Evolutionary conservation across 2,329 filamentous ascomycete species (phyloP), one percentile per base, ranked within the genome.

Genomic region (Fusarium buxicola): DNA sequence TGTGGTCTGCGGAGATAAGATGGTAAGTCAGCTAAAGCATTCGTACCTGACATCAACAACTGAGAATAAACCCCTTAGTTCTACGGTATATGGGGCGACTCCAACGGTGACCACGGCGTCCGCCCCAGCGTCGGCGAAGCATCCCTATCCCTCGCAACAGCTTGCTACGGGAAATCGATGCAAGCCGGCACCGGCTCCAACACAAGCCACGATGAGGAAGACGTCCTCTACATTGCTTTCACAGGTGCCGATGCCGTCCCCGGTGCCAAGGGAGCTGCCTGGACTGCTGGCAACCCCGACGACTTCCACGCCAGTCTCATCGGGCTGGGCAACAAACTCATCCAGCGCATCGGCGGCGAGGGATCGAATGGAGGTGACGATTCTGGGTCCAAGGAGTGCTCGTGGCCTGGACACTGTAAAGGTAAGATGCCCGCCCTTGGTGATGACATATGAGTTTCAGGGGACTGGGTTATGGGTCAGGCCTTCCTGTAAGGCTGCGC

Each of bases 171-270:
- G 1, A 74, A 74, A 9, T 70, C 67, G 0, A 75, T 88, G 34
- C 82, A 73, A 15, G 86, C 85, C 2, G 53, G 60, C n/a, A 27
- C 58, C 2, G 66, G 48, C 0, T 80, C 86, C 66, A 77, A 78
- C 39, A 47, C 44, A 0, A 67, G 65, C 1, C 81, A 88, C 67
- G 77, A 78, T 13, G 71, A 76, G 12, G 77, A 83, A n/a, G 84
- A 89, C 66, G 82, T 88, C 1, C 72, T 89, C 18, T 89, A 85
- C 66, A 77, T 89, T 41, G 86, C 83, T 0, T 89, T 89, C 63
- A 78, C 76, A 0, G 85, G 85, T 0, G 44, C 72, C 0, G 78
- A 81, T 8, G 85, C 86, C 0, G 82, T 87, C 2, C 84, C 84
- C 0, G 85, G 85, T 0, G 73, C 75, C 5, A 71, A 73, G 2